phyloP scores from a whole-genome alignment of 495 filamentous ascomycete species.

The Symbiotaphrina buchneri region DNA sequence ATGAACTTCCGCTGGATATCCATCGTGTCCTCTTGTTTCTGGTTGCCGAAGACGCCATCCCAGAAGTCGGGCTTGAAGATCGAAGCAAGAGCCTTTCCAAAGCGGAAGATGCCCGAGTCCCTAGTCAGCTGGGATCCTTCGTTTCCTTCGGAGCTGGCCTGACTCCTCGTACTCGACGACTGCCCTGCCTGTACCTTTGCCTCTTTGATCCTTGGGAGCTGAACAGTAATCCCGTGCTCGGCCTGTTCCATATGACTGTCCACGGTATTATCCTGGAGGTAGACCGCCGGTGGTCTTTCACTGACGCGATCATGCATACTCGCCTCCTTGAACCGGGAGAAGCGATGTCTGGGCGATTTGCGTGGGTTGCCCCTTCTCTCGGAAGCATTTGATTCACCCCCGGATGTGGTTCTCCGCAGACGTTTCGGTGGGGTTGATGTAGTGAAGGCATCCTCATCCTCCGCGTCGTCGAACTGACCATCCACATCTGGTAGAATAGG shows the following conservation, averaged over 20 bases:
- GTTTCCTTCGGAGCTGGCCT: no score
- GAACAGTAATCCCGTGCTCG: no score
- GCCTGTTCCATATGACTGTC: neutral
- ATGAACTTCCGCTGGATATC: conserved; percentile 9
- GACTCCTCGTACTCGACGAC: no score
- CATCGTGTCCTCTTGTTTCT: conserved; percentile 14
- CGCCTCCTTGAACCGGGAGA: conserved; percentile 46
- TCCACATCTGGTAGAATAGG: no score
- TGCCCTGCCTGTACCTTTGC: no score
- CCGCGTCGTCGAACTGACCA: no score
- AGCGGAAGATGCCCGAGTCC: conserved; percentile 33
- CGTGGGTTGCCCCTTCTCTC: neutral
- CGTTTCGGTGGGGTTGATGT: no score
- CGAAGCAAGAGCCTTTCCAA: conserved; percentile 31
- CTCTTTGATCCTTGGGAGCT: neutral
- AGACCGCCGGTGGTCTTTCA: conserved; percentile 39
- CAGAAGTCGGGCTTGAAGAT: conserved; percentile 29
- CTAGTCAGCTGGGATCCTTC: no score
- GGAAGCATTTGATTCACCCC: neutral
- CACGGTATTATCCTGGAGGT: conserved; percentile 28
- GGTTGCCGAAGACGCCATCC: conserved; percentile 13
- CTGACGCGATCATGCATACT: conserved; percentile 59
- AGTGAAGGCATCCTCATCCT: no score
- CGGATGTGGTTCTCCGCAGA: no score
- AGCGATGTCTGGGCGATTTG: no score